These are phyloP conservation scores for Paecilomyces sp. DNA, from an alignment of 2,329 filamentous ascomycete genomes.

Conservation along the genomic window DNA sequence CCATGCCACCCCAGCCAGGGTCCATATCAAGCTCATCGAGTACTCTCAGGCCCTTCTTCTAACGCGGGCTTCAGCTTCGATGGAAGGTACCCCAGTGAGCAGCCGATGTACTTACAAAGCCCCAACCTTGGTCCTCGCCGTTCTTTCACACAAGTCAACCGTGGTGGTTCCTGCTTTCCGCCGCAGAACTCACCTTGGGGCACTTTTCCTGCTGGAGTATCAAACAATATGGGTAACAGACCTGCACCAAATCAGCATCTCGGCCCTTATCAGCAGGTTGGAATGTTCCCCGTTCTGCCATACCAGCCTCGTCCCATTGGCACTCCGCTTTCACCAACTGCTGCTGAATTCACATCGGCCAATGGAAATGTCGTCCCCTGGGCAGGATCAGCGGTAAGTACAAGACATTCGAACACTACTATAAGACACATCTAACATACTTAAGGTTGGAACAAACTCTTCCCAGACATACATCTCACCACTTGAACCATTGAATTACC, in stretches of 20 bases:
- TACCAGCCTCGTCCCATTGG: slow-evolving; percentile 54
- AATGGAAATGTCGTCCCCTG: slow-evolving; percentile 19
- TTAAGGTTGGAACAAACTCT: slow-evolving; percentile 38
- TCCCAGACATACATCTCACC: slow-evolving; percentile 75
- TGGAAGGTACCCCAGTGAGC: slow-evolving; percentile 23
- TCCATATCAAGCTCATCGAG: slow-evolving; percentile 22
- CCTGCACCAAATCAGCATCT: slow-evolving; percentile 21
- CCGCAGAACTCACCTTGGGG: slow-evolving; percentile 26
- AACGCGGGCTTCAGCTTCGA: slow-evolving; percentile 19
- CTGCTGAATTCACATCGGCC: slow-evolving; percentile 62
- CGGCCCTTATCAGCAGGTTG: slow-evolving; percentile 26
- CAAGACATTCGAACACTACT: slow-evolving; percentile 14
- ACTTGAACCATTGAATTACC: slow-evolving; percentile 91
- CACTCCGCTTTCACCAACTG: slow-evolving; percentile 64
- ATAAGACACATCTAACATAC: slow-evolving; percentile 14
- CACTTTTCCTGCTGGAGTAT: slow-evolving; percentile 18
- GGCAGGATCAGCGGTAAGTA: slow-evolving; percentile 46
- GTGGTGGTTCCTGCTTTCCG: slow-evolving; percentile 25
- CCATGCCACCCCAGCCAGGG: slow-evolving; percentile 12
- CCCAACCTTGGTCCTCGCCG: slow-evolving; percentile 19
- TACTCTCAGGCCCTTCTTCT: slow-evolving; percentile 28
- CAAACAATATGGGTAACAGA: slow-evolving; percentile 17
- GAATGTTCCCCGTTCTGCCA: slow-evolving; percentile 25
- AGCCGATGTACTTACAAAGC: slow-evolving; percentile 19
- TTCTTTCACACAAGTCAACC: slow-evolving; percentile 23